These are phyloP conservation scores for Dothiorella sarmentorum DNA, from an alignment of 2,329 filamentous ascomycete genomes.

Conservation along the genomic window DNA sequence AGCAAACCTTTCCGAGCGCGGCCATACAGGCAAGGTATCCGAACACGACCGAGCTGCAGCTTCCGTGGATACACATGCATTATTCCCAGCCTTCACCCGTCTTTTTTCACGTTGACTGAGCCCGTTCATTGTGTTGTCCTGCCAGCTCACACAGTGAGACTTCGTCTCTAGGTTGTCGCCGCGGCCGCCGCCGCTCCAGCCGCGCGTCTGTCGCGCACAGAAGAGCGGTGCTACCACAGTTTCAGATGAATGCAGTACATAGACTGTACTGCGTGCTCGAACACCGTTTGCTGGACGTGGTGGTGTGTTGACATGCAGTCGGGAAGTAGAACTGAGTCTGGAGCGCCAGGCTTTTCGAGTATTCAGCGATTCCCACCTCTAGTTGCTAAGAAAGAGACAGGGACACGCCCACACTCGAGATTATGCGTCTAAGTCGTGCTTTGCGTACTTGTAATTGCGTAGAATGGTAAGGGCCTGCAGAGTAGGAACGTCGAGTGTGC, in stretches of 20 bases:
- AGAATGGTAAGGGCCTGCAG: no score
- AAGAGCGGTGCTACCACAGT: background rate
- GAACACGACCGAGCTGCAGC: background rate
- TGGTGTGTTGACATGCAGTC: background rate
- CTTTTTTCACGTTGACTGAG: no score
- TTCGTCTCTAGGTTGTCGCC: no score
- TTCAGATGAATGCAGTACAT: background rate
- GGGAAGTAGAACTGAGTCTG: background rate
- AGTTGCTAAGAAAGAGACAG: background rate
- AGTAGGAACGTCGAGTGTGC: no score
- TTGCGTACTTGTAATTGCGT: no score
- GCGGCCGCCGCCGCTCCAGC: background rate
- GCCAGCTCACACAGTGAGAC: no score
- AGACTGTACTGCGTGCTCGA: background rate
- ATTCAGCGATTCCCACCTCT: background rate
- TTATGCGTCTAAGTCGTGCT: no score
- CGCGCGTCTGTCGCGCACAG: background rate
- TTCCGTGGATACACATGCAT: background rate
- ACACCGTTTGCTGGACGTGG: background rate
- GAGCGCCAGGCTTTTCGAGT: background rate
- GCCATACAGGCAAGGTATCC: background rate
- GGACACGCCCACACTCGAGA: background rate
- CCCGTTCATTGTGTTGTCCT: no score
- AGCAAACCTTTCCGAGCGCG: conserved; percentile 1
- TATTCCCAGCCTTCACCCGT: background rate